Base-by-base conservation (phyloP, 2,329 filamentous ascomycete genomes). In the Elsinoe arachidis region DNA sequence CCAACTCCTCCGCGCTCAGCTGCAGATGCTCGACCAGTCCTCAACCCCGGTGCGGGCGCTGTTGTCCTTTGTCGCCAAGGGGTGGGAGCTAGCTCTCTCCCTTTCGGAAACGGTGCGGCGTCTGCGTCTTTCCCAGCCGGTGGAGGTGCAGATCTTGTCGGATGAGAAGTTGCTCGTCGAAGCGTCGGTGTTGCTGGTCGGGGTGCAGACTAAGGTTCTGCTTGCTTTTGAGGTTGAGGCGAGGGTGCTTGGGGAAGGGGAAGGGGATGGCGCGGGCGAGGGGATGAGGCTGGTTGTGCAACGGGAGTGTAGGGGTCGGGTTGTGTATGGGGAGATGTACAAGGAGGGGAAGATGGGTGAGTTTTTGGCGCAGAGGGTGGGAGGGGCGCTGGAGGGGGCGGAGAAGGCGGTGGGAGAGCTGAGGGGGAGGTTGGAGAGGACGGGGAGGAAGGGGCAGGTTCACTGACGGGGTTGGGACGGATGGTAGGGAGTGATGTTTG, bases 261-360 rank as follows among this genome's bases (percentile, higher is more conserved):
- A 71, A 0, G 73, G 78, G 2, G 72, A 71, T 0, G 71, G 72
- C 1, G 73, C 75, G n/a, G 76, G 78, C 2, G 72, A 85, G 10
- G 76, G 80, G 1, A 76, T 88, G 35, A 69, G 70, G 12, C 72
- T 87, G 21, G 72, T 72, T 5, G 76, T 79, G 1, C 59, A 57
- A 3, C 60, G 67, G 5, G 60, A 59, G 39, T 62, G 67, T 0
- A 74, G 73, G 19, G 86, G 83, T 0, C 77, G 75, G 55, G 82
- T 91, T 1, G 75, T 90, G 1, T 93, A 93, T 67, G 88, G 88
- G 0, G 87, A 92, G 71, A 78, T 80, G 59, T 90, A 91, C 69
- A 88, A 89, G 62, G 82, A 84, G 62, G 80, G 76, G 52, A 90
- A 88, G 70, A 85, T 93, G 75, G 76, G 74, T n/a, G 86, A 89